Evolutionary conservation across 2,329 filamentous ascomycete genomes (phyloP).

Genomic region (Fusarium pseudoanthophilum): DNA sequence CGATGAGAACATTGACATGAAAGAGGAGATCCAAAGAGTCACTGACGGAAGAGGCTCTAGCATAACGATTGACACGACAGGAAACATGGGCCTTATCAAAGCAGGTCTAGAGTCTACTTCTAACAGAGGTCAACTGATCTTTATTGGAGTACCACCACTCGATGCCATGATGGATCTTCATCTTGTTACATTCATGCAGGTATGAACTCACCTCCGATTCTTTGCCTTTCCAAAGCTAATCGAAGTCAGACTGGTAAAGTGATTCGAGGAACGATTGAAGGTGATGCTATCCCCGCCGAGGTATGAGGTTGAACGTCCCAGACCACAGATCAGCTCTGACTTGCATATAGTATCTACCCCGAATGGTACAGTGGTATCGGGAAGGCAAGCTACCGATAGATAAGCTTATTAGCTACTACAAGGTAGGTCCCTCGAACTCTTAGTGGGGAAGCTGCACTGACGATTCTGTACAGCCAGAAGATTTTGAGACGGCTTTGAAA

Average conservation of each 20-base stretch:
- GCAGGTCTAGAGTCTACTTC: not conserved
- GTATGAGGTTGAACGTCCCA: not conserved
- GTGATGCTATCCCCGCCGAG: not conserved
- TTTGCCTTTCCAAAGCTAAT: not conserved
- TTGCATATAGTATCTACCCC: not conserved
- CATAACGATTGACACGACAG: constrained; percentile 4
- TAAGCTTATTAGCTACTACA: not conserved
- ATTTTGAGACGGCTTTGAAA: not conserved
- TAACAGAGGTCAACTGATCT: not conserved
- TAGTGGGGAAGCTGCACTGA: not conserved
- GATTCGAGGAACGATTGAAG: not conserved
- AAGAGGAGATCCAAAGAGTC: not conserved
- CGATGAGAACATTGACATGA: not conserved
- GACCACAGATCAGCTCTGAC: not conserved
- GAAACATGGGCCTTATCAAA: not conserved
- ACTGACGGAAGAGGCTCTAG: not conserved
- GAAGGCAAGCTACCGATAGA: not conserved
- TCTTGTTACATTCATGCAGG: not conserved
- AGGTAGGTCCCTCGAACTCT: not conserved
- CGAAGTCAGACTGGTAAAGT: not conserved
- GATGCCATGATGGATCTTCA: not conserved
- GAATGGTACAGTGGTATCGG: constrained; percentile 7
- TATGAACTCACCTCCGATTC: rapidly evolving
- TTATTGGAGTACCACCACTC: not conserved
- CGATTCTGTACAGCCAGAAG: not conserved